Evolutionary conservation across 305 asterid genomes (phyloP), one percentile per base, ranked within the genome.

Genomic region (Striga hermonthica): DNA sequence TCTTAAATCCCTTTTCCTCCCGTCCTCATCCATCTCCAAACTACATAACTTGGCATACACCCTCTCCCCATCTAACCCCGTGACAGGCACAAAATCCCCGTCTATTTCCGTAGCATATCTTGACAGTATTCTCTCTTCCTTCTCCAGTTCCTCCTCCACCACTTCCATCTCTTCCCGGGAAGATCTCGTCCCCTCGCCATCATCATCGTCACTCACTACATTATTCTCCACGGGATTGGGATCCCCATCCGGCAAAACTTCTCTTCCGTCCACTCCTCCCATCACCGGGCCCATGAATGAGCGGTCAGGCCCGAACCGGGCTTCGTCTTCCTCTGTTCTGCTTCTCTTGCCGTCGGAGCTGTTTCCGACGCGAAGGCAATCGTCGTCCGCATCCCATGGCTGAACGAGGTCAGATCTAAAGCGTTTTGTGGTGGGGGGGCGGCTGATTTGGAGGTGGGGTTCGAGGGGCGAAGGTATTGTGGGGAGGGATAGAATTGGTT

Each of bases 31-130:
- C 70, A 70, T 66, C 54, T 73, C 82, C 5, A 62, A 62, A 44
- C 84, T 68, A 53, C 85, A 57, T 56, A 90, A 70, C 92, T 90
- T 93, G 0, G 96, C 97, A 62, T 90, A 93, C 73, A 88, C 95
- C 80, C 97, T 84, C 74, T 90, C 95, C 71, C 97, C 99, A 64
- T 88, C 97, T 80, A 83, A 75, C 64, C 97, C 97, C 1, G 99
- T 93, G 54, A 93, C 83, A 12, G 96, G 89, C 76, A 85, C 75
- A 65, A 86, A 88, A 76, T 90, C 96, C 49, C 99, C 99, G 0
- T 88, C 92, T 40, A 93, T 90, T 60, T 83, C 95, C 49, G 88
- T 60, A 0, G 86, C 95, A 13, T 61, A 93, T 77, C 91, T 84
- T 37, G 91, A 87, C 80, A 90, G 61, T 61, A 79, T 73, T 81